Conservation (phyloP, 768 basidiomycete species). For the Suillus decipiens region DNA sequence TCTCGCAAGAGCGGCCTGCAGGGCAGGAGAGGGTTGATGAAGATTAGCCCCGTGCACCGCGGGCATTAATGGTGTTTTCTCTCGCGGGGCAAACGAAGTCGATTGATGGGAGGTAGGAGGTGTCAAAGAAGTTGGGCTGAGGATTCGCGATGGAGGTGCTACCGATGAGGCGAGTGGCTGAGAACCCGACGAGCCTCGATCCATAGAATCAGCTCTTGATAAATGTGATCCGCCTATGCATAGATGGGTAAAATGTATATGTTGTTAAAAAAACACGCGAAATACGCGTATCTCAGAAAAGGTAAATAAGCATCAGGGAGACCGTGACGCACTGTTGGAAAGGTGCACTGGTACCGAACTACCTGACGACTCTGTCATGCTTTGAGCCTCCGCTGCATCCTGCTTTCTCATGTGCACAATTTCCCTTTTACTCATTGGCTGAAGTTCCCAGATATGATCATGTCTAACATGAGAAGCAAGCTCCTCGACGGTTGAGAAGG, state of each 20-base stretch:
- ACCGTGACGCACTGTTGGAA: not conserved
- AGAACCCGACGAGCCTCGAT: not conserved
- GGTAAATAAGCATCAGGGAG: not conserved
- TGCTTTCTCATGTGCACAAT: conserved; percentile 40
- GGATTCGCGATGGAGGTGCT: not conserved
- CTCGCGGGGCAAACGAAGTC: not conserved
- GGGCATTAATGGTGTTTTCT: not conserved
- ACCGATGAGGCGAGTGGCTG: not conserved
- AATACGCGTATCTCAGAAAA: not conserved
- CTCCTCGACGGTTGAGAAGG: conserved; percentile 39
- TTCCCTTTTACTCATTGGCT: conserved; percentile 47
- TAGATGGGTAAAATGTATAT: not conserved
- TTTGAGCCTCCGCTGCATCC: conserved; percentile 35
- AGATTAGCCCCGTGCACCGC: not conserved
- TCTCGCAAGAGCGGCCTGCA: not conserved
- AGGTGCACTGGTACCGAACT: not conserved
- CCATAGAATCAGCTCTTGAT: not conserved
- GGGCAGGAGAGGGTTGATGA: not conserved
- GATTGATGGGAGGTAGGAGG: not conserved
- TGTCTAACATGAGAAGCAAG: conserved; percentile 48
- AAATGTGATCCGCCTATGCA: not conserved
- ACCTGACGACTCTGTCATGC: not conserved
- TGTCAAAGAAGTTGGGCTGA: not conserved
- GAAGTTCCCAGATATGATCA: conserved; percentile 47
- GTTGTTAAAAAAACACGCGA: conserved; percentile 2